Base-by-base conservation (phyloP, 176 grass and related monocot genomes). In the Musa acuminata region DNA sequence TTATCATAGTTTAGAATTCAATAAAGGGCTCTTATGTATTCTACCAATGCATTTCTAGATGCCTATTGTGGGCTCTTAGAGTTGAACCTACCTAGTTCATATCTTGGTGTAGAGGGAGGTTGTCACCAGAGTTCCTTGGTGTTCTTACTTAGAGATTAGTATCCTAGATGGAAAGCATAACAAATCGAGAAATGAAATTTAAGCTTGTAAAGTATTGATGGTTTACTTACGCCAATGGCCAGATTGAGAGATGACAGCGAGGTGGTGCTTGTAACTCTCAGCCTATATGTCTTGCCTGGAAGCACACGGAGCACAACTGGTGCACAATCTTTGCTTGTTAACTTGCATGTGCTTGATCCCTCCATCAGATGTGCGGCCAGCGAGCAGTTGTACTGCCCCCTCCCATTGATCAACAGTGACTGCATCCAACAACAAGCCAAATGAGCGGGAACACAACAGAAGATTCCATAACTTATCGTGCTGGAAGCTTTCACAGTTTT, bases 201-300 rank as follows among this genome's bases (percentile, higher is more conserved):
- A 19, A 49, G 67, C 16, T 69, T 43, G 17, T 50, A 19, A 43
- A 69, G 8, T 19, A 19, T 59, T 7, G 57, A 60, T 11, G 51
- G 51, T 9, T 25, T 70, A 21, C 82, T 81, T 80, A 96, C 92
- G 72, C 84, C 84, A 13, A 96, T 60, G 0, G 84, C 92, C 64
- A 96, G 66, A 59, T 92, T 96, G 72, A 96, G 92, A 3, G 92
- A 92, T 13, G 92, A 73, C 2, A 96, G 85, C 0, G 92, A 96
- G 13, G 92, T 96, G 81, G 87, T 92, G 85, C 92, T 96, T 17
- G 89, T 71, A 49, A 96, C 79, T 59, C 89, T 24, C 60, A 96
- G 83, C 80, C 92, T 80, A 82, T 96, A 96, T 26, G 89, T 96
- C 55, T 87, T 92, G 75, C 84, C 86, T 2, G 89, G 87, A 53